phyloP scores from a whole-genome alignment of 352 stramenopile species.

The Pythium graminicola region DNA sequence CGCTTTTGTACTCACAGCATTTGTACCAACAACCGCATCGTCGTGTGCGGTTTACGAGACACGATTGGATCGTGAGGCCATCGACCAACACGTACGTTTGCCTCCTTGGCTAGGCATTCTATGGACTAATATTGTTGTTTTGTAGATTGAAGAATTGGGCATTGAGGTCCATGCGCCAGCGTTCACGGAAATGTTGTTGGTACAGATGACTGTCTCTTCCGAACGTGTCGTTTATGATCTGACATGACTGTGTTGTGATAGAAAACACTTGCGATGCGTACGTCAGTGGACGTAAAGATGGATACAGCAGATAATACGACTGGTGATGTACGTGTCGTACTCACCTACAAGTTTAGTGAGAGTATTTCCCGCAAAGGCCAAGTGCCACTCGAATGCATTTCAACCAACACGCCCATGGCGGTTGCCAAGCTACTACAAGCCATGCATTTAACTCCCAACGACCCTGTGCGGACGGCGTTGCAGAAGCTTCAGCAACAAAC shows the following conservation, averaged over 20 bases:
- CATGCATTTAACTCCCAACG: constrained; percentile 30
- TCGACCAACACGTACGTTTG: constrained; percentile 32
- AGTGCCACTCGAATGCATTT: constrained; percentile 36
- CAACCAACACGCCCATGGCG: constrained; percentile 18
- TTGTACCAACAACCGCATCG: constrained; percentile 16
- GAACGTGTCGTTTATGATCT: too few relatives aligned
- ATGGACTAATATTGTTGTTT: background rate
- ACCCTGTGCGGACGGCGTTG: constrained; percentile 27
- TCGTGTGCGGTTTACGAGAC: constrained; percentile 29
- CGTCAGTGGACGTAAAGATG: constrained; percentile 34
- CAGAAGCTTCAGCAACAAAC: constrained; percentile 19
- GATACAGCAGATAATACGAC: constrained; percentile 9
- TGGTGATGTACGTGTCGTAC: constrained; percentile 18
- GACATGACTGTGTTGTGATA: constrained; percentile 13
- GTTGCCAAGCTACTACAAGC: constrained; percentile 35
- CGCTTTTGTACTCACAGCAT: constrained; percentile 30
- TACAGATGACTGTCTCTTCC: constrained; percentile 5
- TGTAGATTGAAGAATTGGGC: constrained; percentile 53
- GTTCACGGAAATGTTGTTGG: constrained; percentile 36
- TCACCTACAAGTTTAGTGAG: constrained; percentile 63
- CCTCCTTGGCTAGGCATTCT: background rate
- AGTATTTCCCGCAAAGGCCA: constrained; percentile 41
- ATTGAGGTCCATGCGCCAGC: constrained; percentile 33
- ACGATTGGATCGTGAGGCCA: constrained; percentile 21
- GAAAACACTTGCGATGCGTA: constrained; percentile 36